Evolutionary conservation across 805 yeast genomes (phyloP).

Genomic region (Metschnikowia amazonensis): DNA sequence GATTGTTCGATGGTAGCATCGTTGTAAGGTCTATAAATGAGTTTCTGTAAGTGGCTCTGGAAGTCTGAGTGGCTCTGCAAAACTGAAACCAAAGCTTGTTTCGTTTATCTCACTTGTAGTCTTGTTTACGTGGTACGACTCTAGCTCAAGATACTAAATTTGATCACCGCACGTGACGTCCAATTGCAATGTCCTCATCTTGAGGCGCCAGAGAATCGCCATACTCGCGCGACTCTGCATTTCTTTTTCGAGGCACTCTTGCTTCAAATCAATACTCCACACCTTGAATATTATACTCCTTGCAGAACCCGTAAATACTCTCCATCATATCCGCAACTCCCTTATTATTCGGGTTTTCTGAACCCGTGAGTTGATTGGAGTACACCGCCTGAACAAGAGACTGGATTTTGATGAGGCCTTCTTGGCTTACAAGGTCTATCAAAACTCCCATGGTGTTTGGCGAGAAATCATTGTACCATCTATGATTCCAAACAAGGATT

Average conservation of each 20-base stretch:
- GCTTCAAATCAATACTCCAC: slow-evolving; percentile 24
- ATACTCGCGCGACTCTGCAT: neutral
- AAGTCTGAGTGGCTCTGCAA: no score
- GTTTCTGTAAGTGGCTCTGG: no score
- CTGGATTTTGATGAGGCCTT: slow-evolving; percentile 74
- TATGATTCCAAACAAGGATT: slow-evolving; percentile 93
- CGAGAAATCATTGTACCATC: slow-evolving; percentile 94
- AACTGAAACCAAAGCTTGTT: neutral
- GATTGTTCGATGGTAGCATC: slow-evolving; percentile 11
- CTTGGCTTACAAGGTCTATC: slow-evolving; percentile 61
- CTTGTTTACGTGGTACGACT: neutral
- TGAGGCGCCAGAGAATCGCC: slow-evolving; percentile 1
- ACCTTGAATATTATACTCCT: slow-evolving; percentile 42
- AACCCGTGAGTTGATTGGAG: slow-evolving; percentile 29
- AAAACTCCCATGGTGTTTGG: slow-evolving; percentile 60
- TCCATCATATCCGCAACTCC: slow-evolving; percentile 58
- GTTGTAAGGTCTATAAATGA: neutral
- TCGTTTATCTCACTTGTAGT: neutral
- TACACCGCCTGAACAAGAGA: slow-evolving; percentile 68
- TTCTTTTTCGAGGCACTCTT: neutral
- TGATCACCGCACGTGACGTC: slow-evolving; percentile 7
- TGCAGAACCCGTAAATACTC: slow-evolving; percentile 47
- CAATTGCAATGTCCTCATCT: neutral
- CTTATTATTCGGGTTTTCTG: slow-evolving; percentile 30
- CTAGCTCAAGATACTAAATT: neutral